phyloP scores from a whole-genome alignment of 2,329 filamentous ascomycete genomes.

The Biscogniauxia marginata region DNA sequence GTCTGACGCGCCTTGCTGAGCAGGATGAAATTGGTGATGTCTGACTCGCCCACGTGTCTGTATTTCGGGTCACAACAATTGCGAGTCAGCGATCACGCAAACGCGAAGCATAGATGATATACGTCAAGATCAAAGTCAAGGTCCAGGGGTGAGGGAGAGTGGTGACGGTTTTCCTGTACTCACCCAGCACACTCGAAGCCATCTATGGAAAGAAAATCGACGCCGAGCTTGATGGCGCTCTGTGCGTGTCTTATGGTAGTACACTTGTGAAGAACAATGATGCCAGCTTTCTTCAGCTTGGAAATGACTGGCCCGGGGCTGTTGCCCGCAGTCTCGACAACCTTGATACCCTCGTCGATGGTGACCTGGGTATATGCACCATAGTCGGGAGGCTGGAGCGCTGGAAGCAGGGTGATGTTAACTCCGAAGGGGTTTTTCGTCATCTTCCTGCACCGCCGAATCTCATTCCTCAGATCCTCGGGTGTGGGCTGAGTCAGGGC shows the following conservation, averaged over 20 bases:
- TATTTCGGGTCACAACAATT: background rate
- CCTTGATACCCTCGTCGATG: slow-evolving; percentile 86
- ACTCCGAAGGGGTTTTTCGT: slow-evolving; percentile 83
- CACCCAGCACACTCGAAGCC: slow-evolving; percentile 92
- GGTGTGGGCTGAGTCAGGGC: slow-evolving; percentile 91
- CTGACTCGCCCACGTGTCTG: slow-evolving; percentile 76
- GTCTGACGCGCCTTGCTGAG: slow-evolving; percentile 81
- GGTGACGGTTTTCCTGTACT: slow-evolving; percentile 13
- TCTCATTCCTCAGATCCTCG: slow-evolving; percentile 89
- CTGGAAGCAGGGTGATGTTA: slow-evolving; percentile 90
- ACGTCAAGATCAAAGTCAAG: too few relatives aligned
- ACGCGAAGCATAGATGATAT: too few relatives aligned
- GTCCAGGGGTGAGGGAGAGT: too few relatives aligned
- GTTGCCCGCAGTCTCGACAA: slow-evolving; percentile 93
- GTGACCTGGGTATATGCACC: slow-evolving; percentile 85
- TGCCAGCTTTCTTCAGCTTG: slow-evolving; percentile 76
- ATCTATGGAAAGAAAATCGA: slow-evolving; percentile 95
- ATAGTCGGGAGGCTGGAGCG: slow-evolving; percentile 89
- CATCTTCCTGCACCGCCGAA: slow-evolving; percentile 78
- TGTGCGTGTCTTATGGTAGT: slow-evolving; percentile 93
- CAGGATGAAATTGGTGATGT: slow-evolving; percentile 89
- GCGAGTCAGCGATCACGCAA: background rate
- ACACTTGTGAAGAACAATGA: slow-evolving; percentile 92
- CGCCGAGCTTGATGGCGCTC: slow-evolving; percentile 88
- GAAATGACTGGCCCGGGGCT: slow-evolving; percentile 84